phyloP scores from a whole-genome alignment of 2,329 filamentous ascomycete genomes.

The Passalora sequoiae region DNA sequence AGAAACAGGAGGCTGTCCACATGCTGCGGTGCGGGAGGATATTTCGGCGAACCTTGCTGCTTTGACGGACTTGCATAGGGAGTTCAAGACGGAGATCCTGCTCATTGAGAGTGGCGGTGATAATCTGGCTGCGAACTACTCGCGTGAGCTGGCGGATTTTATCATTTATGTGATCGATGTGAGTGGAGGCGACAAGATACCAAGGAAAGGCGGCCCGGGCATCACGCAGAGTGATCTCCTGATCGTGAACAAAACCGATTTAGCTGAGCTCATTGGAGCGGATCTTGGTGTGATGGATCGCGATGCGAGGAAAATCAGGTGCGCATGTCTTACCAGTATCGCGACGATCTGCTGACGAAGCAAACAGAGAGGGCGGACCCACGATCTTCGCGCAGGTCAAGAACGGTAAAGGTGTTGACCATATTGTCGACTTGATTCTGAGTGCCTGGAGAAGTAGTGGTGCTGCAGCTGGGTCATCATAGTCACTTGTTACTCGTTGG shows the following conservation, averaged over 20 bases:
- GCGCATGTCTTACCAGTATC: constrained; percentile 3
- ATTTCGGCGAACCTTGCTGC: constrained; percentile 91
- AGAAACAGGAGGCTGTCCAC: constrained; percentile 94
- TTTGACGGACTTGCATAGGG: constrained; percentile 77
- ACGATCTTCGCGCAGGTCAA: constrained; percentile 98
- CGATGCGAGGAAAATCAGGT: constrained; percentile 79
- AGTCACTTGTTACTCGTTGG: too few species aligned
- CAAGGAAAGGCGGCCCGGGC: constrained; percentile 88
- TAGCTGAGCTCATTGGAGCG: constrained; percentile 84
- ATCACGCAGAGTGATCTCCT: constrained; percentile 95
- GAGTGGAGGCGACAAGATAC: constrained; percentile 91
- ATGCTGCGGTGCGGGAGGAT: constrained; percentile 95
- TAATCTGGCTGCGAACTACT: constrained; percentile 96
- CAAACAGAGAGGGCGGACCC: constrained; percentile 73
- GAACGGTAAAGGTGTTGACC: constrained; percentile 74
- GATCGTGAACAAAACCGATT: constrained; percentile 94
- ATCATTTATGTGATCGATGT: constrained; percentile 99
- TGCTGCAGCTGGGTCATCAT: constrained; percentile 42
- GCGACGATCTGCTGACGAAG: neutral
- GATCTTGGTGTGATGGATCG: constrained; percentile 91
- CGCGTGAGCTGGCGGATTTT: constrained; percentile 87
- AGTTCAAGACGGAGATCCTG: constrained; percentile 75
- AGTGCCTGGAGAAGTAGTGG: constrained; percentile 92
- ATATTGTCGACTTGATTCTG: constrained; percentile 81
- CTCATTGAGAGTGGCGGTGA: constrained; percentile 95